A percentile compares a stretch with the other conserved stretches of the same genome.
Evolutionary conservation across 306 rosid genomes (phyloP).

Genomic region (Gastrolobium bilobum): DNA sequence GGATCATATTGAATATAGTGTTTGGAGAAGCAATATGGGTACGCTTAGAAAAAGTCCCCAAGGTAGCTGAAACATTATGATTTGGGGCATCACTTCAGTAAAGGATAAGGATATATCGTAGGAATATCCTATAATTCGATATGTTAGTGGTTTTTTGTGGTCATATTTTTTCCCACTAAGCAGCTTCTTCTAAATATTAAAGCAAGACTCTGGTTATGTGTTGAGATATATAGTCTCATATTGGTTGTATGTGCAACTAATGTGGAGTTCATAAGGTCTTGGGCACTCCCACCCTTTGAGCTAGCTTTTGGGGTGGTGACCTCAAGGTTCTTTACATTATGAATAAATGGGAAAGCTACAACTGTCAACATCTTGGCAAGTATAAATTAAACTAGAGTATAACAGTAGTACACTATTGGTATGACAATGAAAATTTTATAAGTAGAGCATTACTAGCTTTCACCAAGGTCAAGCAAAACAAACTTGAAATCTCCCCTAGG

Average conservation of each 20-base stretch:
- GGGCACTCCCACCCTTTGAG: too few species aligned
- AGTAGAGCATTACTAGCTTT: not conserved
- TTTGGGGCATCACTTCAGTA: not conserved
- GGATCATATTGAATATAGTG: not conserved
- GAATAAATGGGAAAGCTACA: not conserved
- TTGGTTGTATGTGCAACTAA: too few species aligned
- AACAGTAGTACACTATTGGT: not conserved
- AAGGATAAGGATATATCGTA: not conserved
- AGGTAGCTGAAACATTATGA: not conserved
- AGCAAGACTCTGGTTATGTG: not conserved
- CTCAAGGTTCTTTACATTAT: too few species aligned
- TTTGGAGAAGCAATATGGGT: not conserved
- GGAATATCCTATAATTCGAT: not conserved
- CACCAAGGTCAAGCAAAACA: not conserved
- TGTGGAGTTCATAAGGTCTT: too few species aligned
- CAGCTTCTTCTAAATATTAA: constrained; percentile 7
- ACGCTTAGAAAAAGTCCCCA: not conserved
- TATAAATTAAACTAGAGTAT: not conserved
- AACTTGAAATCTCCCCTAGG: not conserved
- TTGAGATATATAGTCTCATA: too few species aligned
- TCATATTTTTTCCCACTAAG: not conserved
- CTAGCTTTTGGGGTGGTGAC: too few species aligned
- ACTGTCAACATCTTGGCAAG: not conserved
- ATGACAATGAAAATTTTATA: not conserved
- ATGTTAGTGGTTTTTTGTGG: not conserved